Percentiles rank a stretch among this genome's conserved stretches.
These are phyloP conservation scores for Uronychia setigera DNA, from an alignment of 73 alveolate species.

Conservation along the genomic window DNA sequence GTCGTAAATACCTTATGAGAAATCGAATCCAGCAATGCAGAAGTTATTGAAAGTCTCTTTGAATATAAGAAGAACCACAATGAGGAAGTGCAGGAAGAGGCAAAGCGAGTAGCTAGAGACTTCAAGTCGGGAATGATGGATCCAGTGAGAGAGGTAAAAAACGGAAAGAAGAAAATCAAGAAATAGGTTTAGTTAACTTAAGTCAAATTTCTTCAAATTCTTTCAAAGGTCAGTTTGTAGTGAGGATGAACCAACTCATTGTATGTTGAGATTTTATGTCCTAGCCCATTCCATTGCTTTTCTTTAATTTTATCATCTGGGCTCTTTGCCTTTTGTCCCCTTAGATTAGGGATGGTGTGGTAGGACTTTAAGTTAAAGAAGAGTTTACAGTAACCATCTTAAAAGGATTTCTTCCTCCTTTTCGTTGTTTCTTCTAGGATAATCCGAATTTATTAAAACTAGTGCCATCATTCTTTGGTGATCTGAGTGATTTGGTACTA, in stretches of 20 bases:
- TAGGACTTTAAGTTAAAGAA: neutral
- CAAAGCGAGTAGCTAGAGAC: neutral
- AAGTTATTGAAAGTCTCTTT: neutral
- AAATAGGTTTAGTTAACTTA: neutral
- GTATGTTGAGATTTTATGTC: conserved; percentile 17
- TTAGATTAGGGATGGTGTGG: conserved; percentile 3
- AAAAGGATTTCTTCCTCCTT: neutral
- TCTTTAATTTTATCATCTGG: conserved; percentile 16
- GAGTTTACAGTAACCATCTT: neutral
- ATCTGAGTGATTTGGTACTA: no score
- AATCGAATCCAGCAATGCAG: neutral
- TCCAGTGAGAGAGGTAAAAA: neutral
- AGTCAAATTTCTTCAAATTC: neutral
- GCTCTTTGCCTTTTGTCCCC: neutral
- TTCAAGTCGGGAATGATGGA: neutral
- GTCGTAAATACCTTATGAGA: neutral
- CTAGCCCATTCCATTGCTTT: conserved; percentile 11
- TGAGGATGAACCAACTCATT: conserved; percentile 34
- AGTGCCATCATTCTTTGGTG: no score
- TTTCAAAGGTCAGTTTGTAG: conserved; percentile 18
- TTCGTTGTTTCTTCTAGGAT: no score
- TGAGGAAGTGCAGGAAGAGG: neutral
- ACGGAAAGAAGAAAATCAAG: neutral
- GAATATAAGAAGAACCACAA: neutral
- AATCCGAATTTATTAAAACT: no score